phyloP scores from a whole-genome alignment of 2,329 filamentous ascomycete genomes.

The Fusarium fujikuroi region DNA sequence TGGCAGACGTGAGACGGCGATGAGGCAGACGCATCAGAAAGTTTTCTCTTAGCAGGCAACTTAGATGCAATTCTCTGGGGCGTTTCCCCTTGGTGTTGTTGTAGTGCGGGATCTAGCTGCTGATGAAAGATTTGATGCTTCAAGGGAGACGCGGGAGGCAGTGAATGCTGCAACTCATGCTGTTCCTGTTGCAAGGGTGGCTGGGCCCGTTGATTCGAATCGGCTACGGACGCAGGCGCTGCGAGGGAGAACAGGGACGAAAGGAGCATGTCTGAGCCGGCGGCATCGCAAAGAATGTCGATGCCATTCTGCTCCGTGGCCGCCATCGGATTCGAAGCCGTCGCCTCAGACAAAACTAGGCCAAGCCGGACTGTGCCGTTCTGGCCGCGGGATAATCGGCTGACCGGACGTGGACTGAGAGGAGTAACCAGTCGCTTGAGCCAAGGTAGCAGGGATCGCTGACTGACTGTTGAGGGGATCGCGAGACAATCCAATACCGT shows the following conservation, averaged over 20 bases:
- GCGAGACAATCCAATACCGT: conserved; percentile 27
- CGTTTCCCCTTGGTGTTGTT: conserved; percentile 17
- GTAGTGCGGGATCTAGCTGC: conserved; percentile 31
- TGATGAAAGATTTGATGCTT: conserved; percentile 33
- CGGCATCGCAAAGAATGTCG: conserved; percentile 44
- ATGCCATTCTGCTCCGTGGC: conserved; percentile 44
- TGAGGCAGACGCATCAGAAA: conserved; percentile 41
- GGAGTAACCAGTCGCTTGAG: conserved; percentile 4
- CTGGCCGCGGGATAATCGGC: neutral
- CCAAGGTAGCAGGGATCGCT: conserved; percentile 7
- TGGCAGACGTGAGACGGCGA: conserved; percentile 44
- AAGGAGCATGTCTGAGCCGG: conserved; percentile 43
- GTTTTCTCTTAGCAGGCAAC: conserved; percentile 40
- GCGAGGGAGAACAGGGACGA: conserved; percentile 43
- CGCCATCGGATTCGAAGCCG: conserved; percentile 29
- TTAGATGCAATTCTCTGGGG: conserved; percentile 24
- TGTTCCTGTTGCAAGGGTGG: conserved; percentile 30
- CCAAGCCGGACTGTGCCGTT: conserved; percentile 21
- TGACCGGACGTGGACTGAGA: neutral
- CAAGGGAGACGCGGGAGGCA: conserved; percentile 27
- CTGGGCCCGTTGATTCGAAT: conserved; percentile 31
- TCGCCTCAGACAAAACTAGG: conserved; percentile 19
- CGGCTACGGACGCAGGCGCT: conserved; percentile 30
- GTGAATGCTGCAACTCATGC: conserved; percentile 28
- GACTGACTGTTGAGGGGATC: conserved; percentile 18